Percentiles rank a stretch among this genome's conserved stretches.
phyloP scores from a whole-genome alignment of 352 stramenopile genomes.

The Pythium volutum region DNA sequence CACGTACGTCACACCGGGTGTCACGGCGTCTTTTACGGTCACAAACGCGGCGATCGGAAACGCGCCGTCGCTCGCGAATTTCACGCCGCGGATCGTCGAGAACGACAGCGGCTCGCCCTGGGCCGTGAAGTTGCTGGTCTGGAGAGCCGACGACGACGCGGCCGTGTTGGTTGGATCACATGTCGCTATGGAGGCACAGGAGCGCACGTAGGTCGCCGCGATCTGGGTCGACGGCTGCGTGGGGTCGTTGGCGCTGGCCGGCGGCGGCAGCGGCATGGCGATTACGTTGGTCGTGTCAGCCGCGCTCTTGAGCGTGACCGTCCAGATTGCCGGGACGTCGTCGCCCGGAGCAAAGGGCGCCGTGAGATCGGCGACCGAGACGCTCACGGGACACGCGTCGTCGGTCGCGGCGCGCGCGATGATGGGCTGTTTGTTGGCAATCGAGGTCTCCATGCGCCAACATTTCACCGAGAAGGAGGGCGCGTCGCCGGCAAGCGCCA shows the following conservation, averaged over 20 bases:
- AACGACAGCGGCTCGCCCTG: slow-evolving; percentile 35
- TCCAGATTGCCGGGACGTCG: slow-evolving; percentile 47
- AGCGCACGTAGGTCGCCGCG: slow-evolving; percentile 39
- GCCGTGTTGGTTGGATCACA: slow-evolving; percentile 34
- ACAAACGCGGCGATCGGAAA: slow-evolving; percentile 49
- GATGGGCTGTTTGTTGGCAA: neutral
- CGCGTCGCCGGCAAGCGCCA: neutral
- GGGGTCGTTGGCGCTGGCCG: neutral
- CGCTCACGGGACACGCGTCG: slow-evolving; percentile 18
- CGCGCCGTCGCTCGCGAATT: slow-evolving; percentile 32
- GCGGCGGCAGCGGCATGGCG: slow-evolving; percentile 39
- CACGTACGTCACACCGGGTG: slow-evolving; percentile 42
- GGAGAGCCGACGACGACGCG: slow-evolving; percentile 22
- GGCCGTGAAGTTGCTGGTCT: slow-evolving; percentile 47
- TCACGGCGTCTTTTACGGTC: slow-evolving; percentile 33
- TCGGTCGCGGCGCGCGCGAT: neutral
- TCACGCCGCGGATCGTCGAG: slow-evolving; percentile 32
- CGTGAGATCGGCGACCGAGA: slow-evolving; percentile 33
- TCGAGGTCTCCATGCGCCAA: slow-evolving; percentile 12
- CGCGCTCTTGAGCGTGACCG: slow-evolving; percentile 25
- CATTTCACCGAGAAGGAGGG: slow-evolving; percentile 8
- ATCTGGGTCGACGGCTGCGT: slow-evolving; percentile 28
- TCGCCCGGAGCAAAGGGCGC: slow-evolving; percentile 34
- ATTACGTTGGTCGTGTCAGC: slow-evolving; percentile 37
- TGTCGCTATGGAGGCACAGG: slow-evolving; percentile 29